phyloP scores from a whole-genome alignment of 2,329 filamentous ascomycete genomes.

The Penicillium sp. region DNA sequence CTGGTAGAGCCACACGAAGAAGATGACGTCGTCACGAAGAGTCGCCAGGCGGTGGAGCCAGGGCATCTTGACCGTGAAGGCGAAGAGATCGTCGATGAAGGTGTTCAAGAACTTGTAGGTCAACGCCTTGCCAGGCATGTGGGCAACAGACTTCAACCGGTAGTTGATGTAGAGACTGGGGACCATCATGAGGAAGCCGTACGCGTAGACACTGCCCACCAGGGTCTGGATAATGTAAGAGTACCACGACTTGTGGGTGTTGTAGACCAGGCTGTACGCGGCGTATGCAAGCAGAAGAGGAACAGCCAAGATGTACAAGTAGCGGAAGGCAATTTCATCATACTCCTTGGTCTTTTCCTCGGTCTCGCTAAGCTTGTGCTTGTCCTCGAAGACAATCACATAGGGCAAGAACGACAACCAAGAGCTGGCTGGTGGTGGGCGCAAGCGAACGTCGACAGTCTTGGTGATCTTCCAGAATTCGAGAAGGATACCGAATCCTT shows the following conservation, averaged over 20 bases:
- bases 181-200: constrained; percentile 99
- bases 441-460: constrained; percentile 76
- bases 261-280: constrained; percentile 81
- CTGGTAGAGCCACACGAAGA: constrained; percentile 96
- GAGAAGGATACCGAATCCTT: constrained; percentile 71
- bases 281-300: constrained; percentile 85
- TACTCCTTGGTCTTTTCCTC: constrained; percentile 98
- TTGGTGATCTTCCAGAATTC: constrained; percentile 96
- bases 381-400: constrained; percentile 80
- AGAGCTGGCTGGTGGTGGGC: constrained; percentile 58
- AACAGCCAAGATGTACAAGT: constrained; percentile 85
- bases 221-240: constrained; percentile 90
- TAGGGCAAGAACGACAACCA: constrained; percentile 69
- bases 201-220: constrained; percentile 91
- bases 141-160: constrained; percentile 79
- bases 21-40: constrained; percentile 89
- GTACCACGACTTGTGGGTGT: constrained; percentile 96
- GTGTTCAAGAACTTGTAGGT: constrained; percentile 98
- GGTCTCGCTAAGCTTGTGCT: constrained; percentile 87
- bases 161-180: constrained; percentile 98
- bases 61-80: constrained; percentile 99
- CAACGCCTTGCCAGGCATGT: constrained; percentile 95
- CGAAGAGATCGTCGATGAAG: constrained; percentile 97
- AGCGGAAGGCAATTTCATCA: constrained; percentile 93
- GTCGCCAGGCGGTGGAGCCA: constrained; percentile 85